Evolutionary conservation across 2,329 filamentous ascomycete species (phyloP), one percentile per base, ranked within the genome.

Genomic region (Rhynchosporium secalis): DNA sequence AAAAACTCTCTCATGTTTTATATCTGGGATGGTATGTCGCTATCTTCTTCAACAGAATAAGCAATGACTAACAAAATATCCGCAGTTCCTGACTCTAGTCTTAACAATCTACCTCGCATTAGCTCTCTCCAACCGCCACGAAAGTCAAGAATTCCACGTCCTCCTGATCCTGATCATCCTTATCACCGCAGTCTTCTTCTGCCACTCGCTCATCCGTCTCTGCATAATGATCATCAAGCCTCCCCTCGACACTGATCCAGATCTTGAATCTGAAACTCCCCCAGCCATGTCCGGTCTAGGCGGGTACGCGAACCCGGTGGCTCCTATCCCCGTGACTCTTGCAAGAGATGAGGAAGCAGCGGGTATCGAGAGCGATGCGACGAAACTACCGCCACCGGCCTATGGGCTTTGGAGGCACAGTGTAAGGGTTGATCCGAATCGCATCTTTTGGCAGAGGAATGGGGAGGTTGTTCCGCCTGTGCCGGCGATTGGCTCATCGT

Each of bases 331-430:
- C 46, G 90, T 96, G 10, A 84, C 90, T 20, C 80, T 94, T 51
- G 86, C 86, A 2, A 82, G 85, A 46, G 91, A 95, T 71, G 89
- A 93, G 71, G 90, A 92, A 71, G 83, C 84, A 20, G 82, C 78
- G 1, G 83, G 82, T 3, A 74, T 81, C 58, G 81, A 84, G 61
- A 83, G 79, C 56, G 82, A 85, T 62, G 77, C 82, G 0, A 77
- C 78, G 47, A 86, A 86, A 69, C 67, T 81, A 26, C 85, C 86
- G 8, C 92, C 93, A 3, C 92, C 93, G 0, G 91, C 91, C 2
- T 96, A 96, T 72, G 92, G 92, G 0, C 78, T 92, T 0, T 96
- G 91, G 90, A 82, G 91, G 58, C 87, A 88, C 74, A 94, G 89
- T 71, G 90, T 95, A 76, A 83, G 90, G 54, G 88, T 92, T 38